Evolutionary conservation across 345 rosid genomes (phyloP), one percentile per base, ranked within the genome.

Genomic region (Balakata baccata): DNA sequence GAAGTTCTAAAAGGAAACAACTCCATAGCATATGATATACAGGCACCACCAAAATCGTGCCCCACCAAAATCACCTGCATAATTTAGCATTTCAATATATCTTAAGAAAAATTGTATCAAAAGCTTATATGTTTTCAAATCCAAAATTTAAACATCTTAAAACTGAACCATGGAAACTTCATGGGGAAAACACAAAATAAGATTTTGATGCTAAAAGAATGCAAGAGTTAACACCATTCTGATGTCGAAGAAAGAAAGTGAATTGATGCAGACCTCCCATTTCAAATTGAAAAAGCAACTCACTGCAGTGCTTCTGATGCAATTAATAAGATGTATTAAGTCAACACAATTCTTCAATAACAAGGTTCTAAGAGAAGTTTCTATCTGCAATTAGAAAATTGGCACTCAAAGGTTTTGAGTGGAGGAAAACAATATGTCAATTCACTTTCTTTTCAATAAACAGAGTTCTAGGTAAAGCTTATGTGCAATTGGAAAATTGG

Each of bases 31-130:
- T 88, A 88, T 9, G 96, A 89, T 68, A 89, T 69, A 71, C 99
- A 92, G 52, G 97, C 89, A 67, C 99, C 99, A 60, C 98, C 99
- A 74, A 95, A 87, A 83, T 95, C 98, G 13, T 92, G 99, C 47
- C 98, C 98, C 4, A 88, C 97, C 91, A 95, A 84, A 70, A 95
- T 86, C 77, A 90, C 97, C 99, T 95, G 86, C 86, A 78, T 5
- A 14, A 60, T 58, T 38, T 54, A 54, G 52, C 41, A n/a, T 5
- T 20, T 60, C 45, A 73, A 69, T 23, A 4, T 17, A 37, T 49
- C 41, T 57, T 25, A 29, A 50, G 46, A 49, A 18, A 62, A 68
- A 38, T n/a, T 49, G 18, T 45, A 53, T n/a, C 11, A n/a, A 25
- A 23, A 58, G 43, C 34, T 6, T 20, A 50, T 22, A 11, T 22